A percentile compares a stretch with the other conserved stretches of the same genome.
Conservation (phyloP, 768 basidiomycete species). For the Favolaschia claudopus region DNA sequence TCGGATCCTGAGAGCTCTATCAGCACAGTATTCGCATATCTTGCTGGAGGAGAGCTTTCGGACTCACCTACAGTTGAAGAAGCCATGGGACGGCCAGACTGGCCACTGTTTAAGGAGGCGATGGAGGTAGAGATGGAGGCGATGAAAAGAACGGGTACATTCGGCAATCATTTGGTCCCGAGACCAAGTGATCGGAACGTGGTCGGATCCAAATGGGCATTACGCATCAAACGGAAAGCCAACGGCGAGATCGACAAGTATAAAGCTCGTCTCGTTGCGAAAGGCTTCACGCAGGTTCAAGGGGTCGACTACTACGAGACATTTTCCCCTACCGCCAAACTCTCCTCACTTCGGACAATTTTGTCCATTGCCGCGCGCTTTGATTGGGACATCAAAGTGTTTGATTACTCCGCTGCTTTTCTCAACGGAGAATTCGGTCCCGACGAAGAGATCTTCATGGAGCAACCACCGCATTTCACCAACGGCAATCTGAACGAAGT, state of each 20-base stretch:
- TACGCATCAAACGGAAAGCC: conserved; percentile 41
- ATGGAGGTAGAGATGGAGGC: conserved; percentile 14
- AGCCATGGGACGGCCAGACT: conserved; percentile 4
- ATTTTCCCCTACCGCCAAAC: conserved; percentile 3
- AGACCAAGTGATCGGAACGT: conserved; percentile 28
- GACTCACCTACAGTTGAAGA: conserved; percentile 15
- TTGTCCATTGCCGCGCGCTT: conserved; percentile 5
- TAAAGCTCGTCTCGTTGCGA: conserved; percentile 32
- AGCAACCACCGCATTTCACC: conserved; percentile 23
- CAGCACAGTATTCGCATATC: neutral
- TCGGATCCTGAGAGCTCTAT: neutral
- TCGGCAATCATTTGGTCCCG: conserved; percentile 25
- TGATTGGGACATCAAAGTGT: conserved; percentile 28
- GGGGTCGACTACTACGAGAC: conserved; percentile 39
- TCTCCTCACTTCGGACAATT: neutral
- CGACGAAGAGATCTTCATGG: conserved; percentile 31
- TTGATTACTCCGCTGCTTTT: conserved; percentile 20
- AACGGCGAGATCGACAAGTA: conserved; percentile 38
- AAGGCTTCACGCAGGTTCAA: neutral
- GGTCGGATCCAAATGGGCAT: conserved; percentile 37
- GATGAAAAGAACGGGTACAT: conserved; percentile 10
- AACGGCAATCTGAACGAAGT: conserved; percentile 7
- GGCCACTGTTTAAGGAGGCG: conserved; percentile 5
- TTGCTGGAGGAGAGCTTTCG: neutral
- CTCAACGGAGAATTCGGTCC: conserved; percentile 17